Evolutionary conservation across 2,329 filamentous ascomycete species (phyloP).

Genomic region (Aspergillus sp.): DNA sequence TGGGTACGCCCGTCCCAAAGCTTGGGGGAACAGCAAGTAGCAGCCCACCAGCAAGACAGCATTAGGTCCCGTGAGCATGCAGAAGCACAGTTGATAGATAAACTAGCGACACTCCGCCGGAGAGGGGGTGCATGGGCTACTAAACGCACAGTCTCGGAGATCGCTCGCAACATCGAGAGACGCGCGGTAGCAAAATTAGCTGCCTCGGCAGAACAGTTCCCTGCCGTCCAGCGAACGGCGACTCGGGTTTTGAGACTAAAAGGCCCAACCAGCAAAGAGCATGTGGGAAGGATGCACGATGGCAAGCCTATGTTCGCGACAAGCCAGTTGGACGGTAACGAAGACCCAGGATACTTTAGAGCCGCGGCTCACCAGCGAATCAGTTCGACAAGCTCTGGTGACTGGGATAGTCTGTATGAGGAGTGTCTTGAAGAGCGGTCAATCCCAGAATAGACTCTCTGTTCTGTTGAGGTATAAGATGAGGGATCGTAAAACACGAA

Average conservation of each 20-base stretch:
- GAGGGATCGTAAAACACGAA: constrained; percentile 2
- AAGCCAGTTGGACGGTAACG: background rate
- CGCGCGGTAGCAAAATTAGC: constrained; percentile 14
- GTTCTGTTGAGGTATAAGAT: background rate
- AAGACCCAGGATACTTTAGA: background rate
- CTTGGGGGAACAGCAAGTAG: constrained; percentile 8
- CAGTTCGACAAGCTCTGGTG: constrained; percentile 25
- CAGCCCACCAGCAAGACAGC: background rate
- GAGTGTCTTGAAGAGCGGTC: constrained; percentile 34
- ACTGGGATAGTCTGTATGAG: constrained; percentile 30
- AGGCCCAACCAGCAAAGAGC: background rate
- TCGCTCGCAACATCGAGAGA: constrained; percentile 19
- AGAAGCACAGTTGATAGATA: constrained; percentile 15
- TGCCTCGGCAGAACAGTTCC: constrained; percentile 11
- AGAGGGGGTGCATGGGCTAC: constrained; percentile 20
- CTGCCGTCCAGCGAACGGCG: constrained; percentile 19
- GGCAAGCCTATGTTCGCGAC: background rate
- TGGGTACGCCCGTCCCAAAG: constrained; percentile 18
- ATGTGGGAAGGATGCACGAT: background rate
- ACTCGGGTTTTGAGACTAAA: constrained; percentile 20
- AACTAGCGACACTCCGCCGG: constrained; percentile 17
- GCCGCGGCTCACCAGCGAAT: constrained; percentile 15
- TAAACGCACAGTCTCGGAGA: constrained; percentile 20
- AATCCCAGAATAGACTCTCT: constrained; percentile 21
- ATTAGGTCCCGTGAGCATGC: background rate